phyloP scores from a whole-genome alignment of 495 filamentous ascomycete species.

The Podospora tetraspora region DNA sequence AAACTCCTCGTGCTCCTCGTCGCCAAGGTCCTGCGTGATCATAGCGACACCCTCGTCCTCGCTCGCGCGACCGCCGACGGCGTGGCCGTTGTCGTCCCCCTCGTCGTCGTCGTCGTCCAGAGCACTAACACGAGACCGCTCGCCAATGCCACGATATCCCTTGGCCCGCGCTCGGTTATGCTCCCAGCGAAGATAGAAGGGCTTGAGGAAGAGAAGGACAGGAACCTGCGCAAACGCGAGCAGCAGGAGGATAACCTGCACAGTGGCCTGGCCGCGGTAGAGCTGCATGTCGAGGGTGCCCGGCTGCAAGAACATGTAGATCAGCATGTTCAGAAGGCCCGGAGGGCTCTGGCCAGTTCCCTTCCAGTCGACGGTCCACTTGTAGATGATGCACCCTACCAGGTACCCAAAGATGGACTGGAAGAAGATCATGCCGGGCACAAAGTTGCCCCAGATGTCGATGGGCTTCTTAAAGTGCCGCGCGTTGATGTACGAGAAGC shows the following conservation, averaged over 20 bases:
- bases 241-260: slow-evolving; percentile 78
- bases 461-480: slow-evolving; percentile 89
- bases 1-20: slow-evolving; percentile 87
- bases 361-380: slow-evolving; percentile 90
- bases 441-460: slow-evolving; percentile 94
- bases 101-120: slow-evolving; percentile 85
- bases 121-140: slow-evolving; percentile 77
- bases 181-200: slow-evolving; percentile 86
- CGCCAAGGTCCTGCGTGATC: slow-evolving; percentile 75
- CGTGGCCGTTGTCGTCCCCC: slow-evolving; percentile 49
- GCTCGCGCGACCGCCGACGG: slow-evolving; percentile 56
- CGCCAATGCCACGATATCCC: slow-evolving; percentile 89
- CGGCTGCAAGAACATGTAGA: slow-evolving; percentile 97
- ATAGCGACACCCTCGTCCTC: slow-evolving; percentile 86
- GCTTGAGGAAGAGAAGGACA: slow-evolving; percentile 88
- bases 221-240: slow-evolving; percentile 83
- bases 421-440: slow-evolving; percentile 99
- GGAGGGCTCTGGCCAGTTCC: slow-evolving; percentile 63
- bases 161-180: slow-evolving; percentile 80
- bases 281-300: slow-evolving; percentile 64
- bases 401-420: slow-evolving; percentile 98
- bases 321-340: slow-evolving; percentile 94
- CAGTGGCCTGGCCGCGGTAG: slow-evolving; percentile 64
- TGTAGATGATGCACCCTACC: slow-evolving; percentile 88
- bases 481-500: slow-evolving; percentile 87